phyloP scores from a whole-genome alignment of 1,139 yeast genomes.

The Taiozyma sp. region DNA sequence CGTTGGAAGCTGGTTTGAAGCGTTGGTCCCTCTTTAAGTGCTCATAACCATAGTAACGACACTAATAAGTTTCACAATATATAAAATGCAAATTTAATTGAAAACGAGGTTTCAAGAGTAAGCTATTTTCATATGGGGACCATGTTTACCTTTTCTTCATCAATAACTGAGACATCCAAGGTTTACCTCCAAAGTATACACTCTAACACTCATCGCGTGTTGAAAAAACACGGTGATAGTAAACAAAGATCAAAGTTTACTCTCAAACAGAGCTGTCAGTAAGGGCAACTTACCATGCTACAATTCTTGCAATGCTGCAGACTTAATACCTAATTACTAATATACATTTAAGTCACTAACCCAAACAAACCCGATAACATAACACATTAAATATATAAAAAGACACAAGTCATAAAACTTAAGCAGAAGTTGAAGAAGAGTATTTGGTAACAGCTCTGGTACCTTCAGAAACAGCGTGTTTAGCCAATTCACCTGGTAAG shows the following conservation, averaged over 20 bases:
- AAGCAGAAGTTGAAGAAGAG: slow-evolving; percentile 72
- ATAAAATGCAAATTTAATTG: no score
- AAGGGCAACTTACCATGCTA: no score
- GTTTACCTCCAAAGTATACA: no score
- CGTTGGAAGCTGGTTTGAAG: not conserved
- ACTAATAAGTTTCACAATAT: no score
- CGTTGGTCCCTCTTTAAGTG: not conserved
- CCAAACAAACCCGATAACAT: slow-evolving; percentile 10
- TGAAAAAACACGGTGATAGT: no score
- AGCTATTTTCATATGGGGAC: no score
- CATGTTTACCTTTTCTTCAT: no score
- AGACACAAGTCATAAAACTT: slow-evolving; percentile 15
- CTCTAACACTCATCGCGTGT: no score
- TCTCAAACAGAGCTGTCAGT: no score
- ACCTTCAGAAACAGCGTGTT: slow-evolving; percentile 99
- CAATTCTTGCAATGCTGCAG: not conserved
- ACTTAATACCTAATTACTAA: not conserved
- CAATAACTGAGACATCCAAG: no score
- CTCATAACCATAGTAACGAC: not conserved
- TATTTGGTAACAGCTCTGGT: slow-evolving; percentile 99
- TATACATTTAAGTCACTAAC: not conserved
- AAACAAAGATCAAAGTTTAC: no score
- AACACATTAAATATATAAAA: slow-evolving; percentile 11
- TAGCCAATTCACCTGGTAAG: slow-evolving; percentile 99
- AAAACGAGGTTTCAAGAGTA: no score